Conservation (phyloP, 805 yeast species). For the Starmerella vitae region DNA sequence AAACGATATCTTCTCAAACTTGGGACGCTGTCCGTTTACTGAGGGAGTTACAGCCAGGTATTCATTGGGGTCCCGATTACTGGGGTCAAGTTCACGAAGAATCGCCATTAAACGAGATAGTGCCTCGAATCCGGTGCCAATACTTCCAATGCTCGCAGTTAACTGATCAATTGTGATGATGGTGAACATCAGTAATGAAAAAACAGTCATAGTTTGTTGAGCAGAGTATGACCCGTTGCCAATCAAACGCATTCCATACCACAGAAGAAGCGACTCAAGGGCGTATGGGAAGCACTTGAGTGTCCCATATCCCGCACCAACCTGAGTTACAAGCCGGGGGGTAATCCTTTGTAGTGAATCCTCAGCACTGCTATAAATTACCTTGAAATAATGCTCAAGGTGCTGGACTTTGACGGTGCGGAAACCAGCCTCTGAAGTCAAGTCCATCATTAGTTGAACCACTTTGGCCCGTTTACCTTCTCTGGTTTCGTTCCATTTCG, state of each 20-base stretch:
- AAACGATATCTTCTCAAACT: constrained; percentile 11
- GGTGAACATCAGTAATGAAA: constrained; percentile 61
- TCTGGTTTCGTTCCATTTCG: constrained; percentile 13
- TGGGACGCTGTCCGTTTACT: background rate
- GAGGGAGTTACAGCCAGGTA: background rate
- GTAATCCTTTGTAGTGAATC: constrained; percentile 32
- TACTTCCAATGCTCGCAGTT: constrained; percentile 58
- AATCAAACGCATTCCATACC: constrained; percentile 66
- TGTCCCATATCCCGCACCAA: constrained; percentile 56
- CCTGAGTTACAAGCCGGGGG: constrained; percentile 38
- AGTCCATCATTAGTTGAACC: constrained; percentile 32
- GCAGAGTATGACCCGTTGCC: constrained; percentile 42
- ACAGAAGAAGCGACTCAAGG: constrained; percentile 62
- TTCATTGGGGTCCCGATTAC: background rate
- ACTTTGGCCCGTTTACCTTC: constrained; percentile 13
- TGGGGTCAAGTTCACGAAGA: constrained; percentile 1
- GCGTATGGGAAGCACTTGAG: constrained; percentile 40
- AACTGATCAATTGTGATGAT: constrained; percentile 48
- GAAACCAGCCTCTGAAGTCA: constrained; percentile 36
- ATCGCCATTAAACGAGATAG: constrained; percentile 15
- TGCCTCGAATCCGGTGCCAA: constrained; percentile 53
- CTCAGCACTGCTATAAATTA: constrained; percentile 20
- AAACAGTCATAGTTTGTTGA: constrained; percentile 50
- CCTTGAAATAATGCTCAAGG: constrained; percentile 37
- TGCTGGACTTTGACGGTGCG: constrained; percentile 50